phyloP scores from a whole-genome alignment of 306 rosid genomes.

The Vigna hirtella region DNA sequence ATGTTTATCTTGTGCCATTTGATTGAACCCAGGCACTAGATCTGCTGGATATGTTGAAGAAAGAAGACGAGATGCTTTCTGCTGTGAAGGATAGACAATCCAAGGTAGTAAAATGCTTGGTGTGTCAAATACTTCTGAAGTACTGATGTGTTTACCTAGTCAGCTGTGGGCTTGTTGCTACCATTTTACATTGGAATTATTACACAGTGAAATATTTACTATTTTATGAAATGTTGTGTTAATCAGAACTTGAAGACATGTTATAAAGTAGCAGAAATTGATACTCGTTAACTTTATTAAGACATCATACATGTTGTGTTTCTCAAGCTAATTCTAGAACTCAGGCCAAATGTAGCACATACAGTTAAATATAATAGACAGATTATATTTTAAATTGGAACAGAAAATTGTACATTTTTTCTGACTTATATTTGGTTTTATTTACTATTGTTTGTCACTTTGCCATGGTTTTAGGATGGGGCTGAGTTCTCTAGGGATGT shows the following conservation, averaged over 20 bases:
- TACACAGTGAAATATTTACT: slow-evolving; percentile 1
- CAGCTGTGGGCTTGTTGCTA: neutral
- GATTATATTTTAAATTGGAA: slow-evolving; percentile 29
- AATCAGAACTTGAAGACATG: slow-evolving; percentile 3
- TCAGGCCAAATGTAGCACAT: neutral
- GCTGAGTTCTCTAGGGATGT: slow-evolving; percentile 68
- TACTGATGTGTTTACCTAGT: slow-evolving; percentile 8
- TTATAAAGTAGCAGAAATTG: slow-evolving; percentile 4
- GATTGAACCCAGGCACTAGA: slow-evolving; percentile 67
- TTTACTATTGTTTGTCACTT: slow-evolving; percentile 26
- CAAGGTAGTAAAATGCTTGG: slow-evolving; percentile 61
- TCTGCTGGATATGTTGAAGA: slow-evolving; percentile 85
- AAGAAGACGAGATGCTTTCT: slow-evolving; percentile 88
- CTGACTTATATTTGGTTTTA: slow-evolving; percentile 8
- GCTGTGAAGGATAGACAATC: slow-evolving; percentile 75
- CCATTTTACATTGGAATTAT: slow-evolving; percentile 11
- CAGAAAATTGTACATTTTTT: slow-evolving; percentile 9
- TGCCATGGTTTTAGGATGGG: slow-evolving; percentile 70
- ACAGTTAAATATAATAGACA: neutral
- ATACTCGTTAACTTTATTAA: neutral
- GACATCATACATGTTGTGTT: neutral
- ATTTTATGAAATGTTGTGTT: slow-evolving; percentile 1
- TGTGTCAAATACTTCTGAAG: slow-evolving; percentile 26
- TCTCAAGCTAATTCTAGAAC: slow-evolving; percentile 28
- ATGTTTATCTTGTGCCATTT: slow-evolving; percentile 32